These are phyloP conservation scores for Globisporangium spinosum DNA, from an alignment of 352 stramenopile genomes.

Conservation along the genomic window DNA sequence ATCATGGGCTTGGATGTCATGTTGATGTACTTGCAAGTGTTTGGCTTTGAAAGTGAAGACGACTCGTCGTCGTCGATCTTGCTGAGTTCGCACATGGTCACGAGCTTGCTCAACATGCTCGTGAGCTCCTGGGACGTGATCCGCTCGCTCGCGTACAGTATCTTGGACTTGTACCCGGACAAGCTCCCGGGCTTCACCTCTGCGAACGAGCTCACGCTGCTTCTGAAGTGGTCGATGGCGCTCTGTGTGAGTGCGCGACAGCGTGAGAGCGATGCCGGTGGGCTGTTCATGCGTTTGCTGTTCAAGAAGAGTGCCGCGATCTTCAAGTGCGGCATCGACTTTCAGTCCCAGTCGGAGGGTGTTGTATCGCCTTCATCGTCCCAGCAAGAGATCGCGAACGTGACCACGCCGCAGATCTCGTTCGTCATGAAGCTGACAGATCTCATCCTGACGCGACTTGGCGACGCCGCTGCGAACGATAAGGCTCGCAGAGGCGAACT, in stretches of 20 bases:
- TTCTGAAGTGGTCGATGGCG: slow-evolving; percentile 69
- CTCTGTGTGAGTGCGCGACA: slow-evolving; percentile 72
- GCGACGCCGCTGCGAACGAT: slow-evolving; percentile 26
- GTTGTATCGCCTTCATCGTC: not conserved
- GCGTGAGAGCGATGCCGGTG: slow-evolving; percentile 83
- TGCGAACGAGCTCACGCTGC: slow-evolving; percentile 25
- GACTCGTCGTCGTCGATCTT: slow-evolving; percentile 26
- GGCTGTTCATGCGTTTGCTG: slow-evolving; percentile 79
- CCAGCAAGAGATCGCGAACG: not conserved
- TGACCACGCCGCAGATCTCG: slow-evolving; percentile 28
- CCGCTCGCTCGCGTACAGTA: slow-evolving; percentile 57
- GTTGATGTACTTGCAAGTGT: slow-evolving; percentile 67
- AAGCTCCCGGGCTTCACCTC: slow-evolving; percentile 60
- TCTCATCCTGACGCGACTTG: slow-evolving; percentile 43
- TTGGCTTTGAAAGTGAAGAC: slow-evolving; percentile 36
- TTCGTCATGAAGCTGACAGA: slow-evolving; percentile 59
- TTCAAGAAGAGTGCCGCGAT: slow-evolving; percentile 61
- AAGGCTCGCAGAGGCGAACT: slow-evolving; percentile 45
- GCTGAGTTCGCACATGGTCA: slow-evolving; percentile 60
- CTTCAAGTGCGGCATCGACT: slow-evolving; percentile 31
- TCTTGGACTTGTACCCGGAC: slow-evolving; percentile 66
- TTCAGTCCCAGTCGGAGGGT: slow-evolving; percentile 13
- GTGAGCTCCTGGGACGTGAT: slow-evolving; percentile 80
- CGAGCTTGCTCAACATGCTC: slow-evolving; percentile 70
- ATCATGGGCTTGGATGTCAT: slow-evolving; percentile 73